Base-by-base conservation (phyloP, 1,284 basidiomycete species). In the Limonomyces culmigenus region DNA sequence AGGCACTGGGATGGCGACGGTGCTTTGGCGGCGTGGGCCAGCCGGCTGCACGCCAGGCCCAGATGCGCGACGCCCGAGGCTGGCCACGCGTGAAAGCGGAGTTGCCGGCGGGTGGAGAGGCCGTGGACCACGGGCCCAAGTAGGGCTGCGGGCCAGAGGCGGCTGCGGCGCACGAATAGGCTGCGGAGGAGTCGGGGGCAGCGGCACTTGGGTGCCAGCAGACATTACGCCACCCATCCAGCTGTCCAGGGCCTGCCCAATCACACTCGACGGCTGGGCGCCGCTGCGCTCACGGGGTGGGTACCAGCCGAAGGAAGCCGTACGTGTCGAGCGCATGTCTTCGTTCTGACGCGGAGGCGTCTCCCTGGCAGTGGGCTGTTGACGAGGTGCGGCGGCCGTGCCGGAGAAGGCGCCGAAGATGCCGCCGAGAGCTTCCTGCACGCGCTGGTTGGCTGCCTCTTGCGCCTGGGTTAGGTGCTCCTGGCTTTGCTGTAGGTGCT, bases 361-460 rank as follows among this genome's bases (percentile, higher is more conserved):
- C 14, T 43, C 43, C 16, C 37, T 41, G 3, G 33, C 38, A 20
- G 37, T 29, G 10, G 30, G 30, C 30, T 13, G 30, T 15, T 6
- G 6, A 32, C 6, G 11, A 11, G 30, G 30, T 13, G 30, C 8
- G 16, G 16, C 15, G 15, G 11, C 30, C n/a, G n/a, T n/a, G 8
- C 23, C 23, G 8, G 23, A 8, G n/a, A 32, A 17, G 16, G 16
- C 30, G 6, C 6, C 6, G 30, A 32, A 32, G 10, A 32, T 10
- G 8, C 30, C 30, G 10, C 30, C 30, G 16, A 84, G 51, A n/a
- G 73, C 68, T 21, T 77, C 70, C 2, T 74, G 63, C 17, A 80
- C 67, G 36, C 67, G 61, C 34, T 59, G 56, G n/a, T 68, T 67
- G 3, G 78, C 76, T 43, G 74, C 71, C 43, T 69, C 65, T 46